These are phyloP conservation scores for Auricularia sp. DNA, from an alignment of 768 basidiomycete species.

Conservation along the genomic window DNA sequence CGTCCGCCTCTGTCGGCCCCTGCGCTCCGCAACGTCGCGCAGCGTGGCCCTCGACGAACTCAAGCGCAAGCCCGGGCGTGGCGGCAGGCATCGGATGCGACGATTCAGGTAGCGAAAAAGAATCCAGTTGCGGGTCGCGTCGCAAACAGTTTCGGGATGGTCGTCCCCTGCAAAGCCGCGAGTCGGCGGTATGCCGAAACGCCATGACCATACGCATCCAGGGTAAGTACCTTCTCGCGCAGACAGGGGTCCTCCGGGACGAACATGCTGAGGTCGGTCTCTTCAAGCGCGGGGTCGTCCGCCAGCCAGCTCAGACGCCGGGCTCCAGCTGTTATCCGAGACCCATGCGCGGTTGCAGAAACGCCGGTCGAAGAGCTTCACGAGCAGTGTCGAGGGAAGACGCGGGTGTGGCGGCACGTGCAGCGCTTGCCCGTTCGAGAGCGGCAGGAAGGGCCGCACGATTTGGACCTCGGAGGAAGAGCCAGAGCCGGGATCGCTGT, in stretches of 20 bases:
- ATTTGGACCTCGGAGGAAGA: background rate
- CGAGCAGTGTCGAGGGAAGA: background rate
- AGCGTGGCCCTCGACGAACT: background rate
- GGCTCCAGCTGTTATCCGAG: background rate
- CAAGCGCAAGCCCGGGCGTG: background rate
- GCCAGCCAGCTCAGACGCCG: background rate
- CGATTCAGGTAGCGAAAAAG: background rate
- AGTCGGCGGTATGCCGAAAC: background rate
- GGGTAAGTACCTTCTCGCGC: background rate
- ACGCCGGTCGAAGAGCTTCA: background rate
- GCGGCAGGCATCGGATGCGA: background rate
- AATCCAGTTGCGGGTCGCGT: background rate
- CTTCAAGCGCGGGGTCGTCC: background rate
- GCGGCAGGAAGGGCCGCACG: background rate
- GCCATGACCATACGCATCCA: background rate
- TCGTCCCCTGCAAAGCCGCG: background rate
- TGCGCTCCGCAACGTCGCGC: background rate
- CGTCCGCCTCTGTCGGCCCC: background rate
- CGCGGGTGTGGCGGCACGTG: background rate
- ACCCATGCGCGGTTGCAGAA: background rate
- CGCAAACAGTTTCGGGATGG: background rate
- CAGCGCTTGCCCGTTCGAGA: background rate
- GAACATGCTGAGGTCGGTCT: background rate
- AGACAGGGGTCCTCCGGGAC: background rate
- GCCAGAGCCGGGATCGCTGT: no score